phyloP scores from a whole-genome alignment of 2,329 filamentous ascomycete species.

The Penicillium sclerotigenum region DNA sequence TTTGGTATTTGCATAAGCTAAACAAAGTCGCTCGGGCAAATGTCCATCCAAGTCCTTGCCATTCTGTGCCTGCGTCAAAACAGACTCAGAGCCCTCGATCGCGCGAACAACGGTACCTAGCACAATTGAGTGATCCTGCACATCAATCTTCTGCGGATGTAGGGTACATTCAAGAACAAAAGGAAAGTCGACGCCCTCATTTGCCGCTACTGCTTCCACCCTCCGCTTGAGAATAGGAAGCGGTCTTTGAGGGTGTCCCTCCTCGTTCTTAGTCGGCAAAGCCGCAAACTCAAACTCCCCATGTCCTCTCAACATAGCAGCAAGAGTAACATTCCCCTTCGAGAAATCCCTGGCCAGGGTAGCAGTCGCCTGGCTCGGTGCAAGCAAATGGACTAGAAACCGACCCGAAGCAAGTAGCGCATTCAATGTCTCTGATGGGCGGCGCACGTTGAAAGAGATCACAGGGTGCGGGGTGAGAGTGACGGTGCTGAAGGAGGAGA shows the following conservation, averaged over 20 bases:
- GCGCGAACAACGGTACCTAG: constrained; percentile 37
- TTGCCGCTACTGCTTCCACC: not conserved
- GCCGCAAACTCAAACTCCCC: constrained; percentile 30
- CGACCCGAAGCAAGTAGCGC: constrained; percentile 47
- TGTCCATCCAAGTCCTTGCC: constrained; percentile 6
- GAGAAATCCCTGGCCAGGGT: constrained; percentile 41
- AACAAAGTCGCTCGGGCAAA: constrained; percentile 28
- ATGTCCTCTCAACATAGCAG: constrained; percentile 24
- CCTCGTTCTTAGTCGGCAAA: constrained; percentile 6
- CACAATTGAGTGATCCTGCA: constrained; percentile 43
- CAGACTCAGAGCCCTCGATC: constrained; percentile 15
- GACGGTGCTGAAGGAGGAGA: constrained; percentile 62
- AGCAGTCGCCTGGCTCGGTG: constrained; percentile 32
- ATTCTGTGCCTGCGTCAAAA: not conserved
- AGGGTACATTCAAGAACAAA: constrained; percentile 42
- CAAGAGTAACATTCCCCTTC: constrained; percentile 38
- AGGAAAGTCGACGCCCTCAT: constrained; percentile 30
- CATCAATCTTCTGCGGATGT: constrained; percentile 35
- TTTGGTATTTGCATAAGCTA: constrained; percentile 43
- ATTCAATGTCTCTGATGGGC: constrained; percentile 55
- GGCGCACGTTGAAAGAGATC: constrained; percentile 61
- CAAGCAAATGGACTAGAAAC: constrained; percentile 54
- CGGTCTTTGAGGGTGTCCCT: constrained; percentile 3
- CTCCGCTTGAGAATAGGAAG: constrained; percentile 31
- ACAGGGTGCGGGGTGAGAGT: constrained; percentile 54